Evolutionary conservation across 1,284 basidiomycete genomes (phyloP).

Genomic region (Cutaneotrichosporon mucoides): DNA sequence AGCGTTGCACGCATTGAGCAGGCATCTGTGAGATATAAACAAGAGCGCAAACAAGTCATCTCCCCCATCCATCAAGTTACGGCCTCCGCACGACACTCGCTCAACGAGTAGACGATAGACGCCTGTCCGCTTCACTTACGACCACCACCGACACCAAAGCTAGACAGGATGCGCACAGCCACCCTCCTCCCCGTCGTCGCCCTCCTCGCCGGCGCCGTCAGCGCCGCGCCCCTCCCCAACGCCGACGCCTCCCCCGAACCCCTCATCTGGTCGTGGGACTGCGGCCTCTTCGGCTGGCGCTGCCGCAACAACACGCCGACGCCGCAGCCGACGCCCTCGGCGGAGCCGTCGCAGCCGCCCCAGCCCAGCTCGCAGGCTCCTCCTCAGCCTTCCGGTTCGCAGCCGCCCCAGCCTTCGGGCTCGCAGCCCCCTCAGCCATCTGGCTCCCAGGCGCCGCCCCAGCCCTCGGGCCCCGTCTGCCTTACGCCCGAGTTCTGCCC

Average conservation of each 20-base stretch:
- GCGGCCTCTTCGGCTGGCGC: not conserved
- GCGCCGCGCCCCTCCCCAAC: not conserved
- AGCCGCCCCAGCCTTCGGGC: not conserved
- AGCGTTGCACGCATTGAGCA: too few relatives aligned
- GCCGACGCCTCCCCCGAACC: not conserved
- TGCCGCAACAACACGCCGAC: not conserved
- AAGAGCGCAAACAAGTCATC: too few relatives aligned
- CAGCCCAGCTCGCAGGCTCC: not conserved
- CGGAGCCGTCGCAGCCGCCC: not conserved
- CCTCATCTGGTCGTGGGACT: not conserved
- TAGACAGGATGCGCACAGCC: not conserved
- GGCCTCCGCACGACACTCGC: too few relatives aligned
- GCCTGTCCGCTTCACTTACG: too few relatives aligned
- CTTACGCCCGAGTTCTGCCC: slow-evolving; percentile 1
- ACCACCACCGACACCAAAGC: not conserved
- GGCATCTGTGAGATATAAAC: too few relatives aligned
- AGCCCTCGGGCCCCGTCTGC: not conserved
- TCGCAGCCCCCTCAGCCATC: not conserved
- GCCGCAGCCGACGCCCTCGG: not conserved
- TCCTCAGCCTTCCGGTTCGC: not conserved
- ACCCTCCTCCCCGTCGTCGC: not conserved
- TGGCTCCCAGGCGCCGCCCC: not conserved
- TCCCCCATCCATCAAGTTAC: too few relatives aligned
- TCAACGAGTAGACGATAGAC: too few relatives aligned
- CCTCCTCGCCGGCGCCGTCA: not conserved